phyloP scores from a whole-genome alignment of 2,329 filamentous ascomycete genomes.

The Cadophora sp. region DNA sequence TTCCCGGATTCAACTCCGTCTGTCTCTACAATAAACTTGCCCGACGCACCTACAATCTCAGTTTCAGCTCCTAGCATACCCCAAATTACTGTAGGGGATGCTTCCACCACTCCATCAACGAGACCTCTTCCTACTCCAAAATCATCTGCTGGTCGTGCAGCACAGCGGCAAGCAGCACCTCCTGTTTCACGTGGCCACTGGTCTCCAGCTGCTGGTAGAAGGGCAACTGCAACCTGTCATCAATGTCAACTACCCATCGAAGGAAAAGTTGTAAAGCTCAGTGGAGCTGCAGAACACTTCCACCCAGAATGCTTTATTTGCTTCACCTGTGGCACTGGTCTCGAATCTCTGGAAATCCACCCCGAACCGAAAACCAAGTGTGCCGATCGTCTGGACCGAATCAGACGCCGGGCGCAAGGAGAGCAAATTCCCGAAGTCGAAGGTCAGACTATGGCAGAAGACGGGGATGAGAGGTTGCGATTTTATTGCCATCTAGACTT shows the following conservation, averaged over 20 bases:
- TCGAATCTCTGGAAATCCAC: constrained; percentile 96
- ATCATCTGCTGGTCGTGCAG: constrained; percentile 35
- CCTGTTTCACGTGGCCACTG: constrained; percentile 54
- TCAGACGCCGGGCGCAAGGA: constrained; percentile 65
- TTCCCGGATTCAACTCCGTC: constrained; percentile 31
- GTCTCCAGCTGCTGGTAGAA: constrained; percentile 60
- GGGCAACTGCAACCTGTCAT: constrained; percentile 77
- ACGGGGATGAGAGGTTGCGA: constrained; percentile 75
- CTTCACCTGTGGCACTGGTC: constrained; percentile 82
- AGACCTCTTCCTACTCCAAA: constrained; percentile 50
- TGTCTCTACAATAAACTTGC: constrained; percentile 48
- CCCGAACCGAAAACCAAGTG: constrained; percentile 82
- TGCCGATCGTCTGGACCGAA: constrained; percentile 74
- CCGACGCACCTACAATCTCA: constrained; percentile 47
- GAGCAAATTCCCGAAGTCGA: constrained; percentile 67
- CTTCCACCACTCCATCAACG: constrained; percentile 34
- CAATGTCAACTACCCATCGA: constrained; percentile 86
- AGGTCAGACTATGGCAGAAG: constrained; percentile 69
- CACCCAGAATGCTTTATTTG: constrained; percentile 94
- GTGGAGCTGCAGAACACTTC: constrained; percentile 76
- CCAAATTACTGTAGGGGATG: constrained; percentile 36
- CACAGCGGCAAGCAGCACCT: constrained; percentile 46
- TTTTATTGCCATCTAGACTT: constrained; percentile 99
- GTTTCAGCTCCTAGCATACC: constrained; percentile 46
- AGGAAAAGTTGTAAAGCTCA: constrained; percentile 86